Percentiles rank a stretch among this genome's conserved stretches.
These are phyloP conservation scores for Calonectria pteridis DNA, from an alignment of 2,329 filamentous ascomycete genomes.

Conservation along the genomic window DNA sequence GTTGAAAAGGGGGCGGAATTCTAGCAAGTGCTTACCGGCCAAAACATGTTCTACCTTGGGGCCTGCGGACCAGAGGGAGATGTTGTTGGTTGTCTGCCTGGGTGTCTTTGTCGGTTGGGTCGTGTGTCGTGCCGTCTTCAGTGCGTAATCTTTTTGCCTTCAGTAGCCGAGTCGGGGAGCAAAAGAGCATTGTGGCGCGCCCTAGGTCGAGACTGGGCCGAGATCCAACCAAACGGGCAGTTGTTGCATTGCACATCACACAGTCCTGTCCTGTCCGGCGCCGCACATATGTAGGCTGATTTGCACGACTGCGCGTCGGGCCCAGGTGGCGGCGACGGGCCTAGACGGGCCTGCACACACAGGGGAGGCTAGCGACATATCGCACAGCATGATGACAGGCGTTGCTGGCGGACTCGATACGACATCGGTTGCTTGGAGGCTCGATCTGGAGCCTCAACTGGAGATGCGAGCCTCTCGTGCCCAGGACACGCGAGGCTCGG, in stretches of 20 bases:
- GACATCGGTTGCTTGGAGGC: background rate
- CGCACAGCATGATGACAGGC: slow-evolving; percentile 1
- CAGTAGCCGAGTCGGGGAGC: slow-evolving; percentile 19
- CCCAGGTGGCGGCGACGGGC: slow-evolving; percentile 3
- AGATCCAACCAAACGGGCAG: slow-evolving; percentile 22
- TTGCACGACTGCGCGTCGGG: slow-evolving; percentile 13
- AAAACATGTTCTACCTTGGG: slow-evolving; percentile 7
- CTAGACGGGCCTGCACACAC: background rate
- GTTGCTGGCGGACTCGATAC: background rate
- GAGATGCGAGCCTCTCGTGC: background rate
- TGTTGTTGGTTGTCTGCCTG: slow-evolving; percentile 26
- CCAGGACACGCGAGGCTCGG: slow-evolving; percentile 21
- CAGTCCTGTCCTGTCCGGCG: slow-evolving; percentile 7
- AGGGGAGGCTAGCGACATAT: background rate
- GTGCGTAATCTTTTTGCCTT: slow-evolving; percentile 17
- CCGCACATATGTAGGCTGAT: slow-evolving; percentile 5
- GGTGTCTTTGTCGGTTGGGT: background rate
- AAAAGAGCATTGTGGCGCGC: slow-evolving; percentile 30
- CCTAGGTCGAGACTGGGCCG: slow-evolving; percentile 34
- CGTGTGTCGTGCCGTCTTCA: background rate
- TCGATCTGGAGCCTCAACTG: slow-evolving; percentile 5
- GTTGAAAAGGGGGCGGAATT: slow-evolving; percentile 33
- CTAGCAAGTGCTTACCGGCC: slow-evolving; percentile 4
- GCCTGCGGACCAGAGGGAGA: background rate
- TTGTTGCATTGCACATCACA: slow-evolving; percentile 7